Evolutionary conservation across 257 asterid genomes (phyloP), one percentile per base, ranked within the genome.

Genomic region (Solanum sejunctum): DNA sequence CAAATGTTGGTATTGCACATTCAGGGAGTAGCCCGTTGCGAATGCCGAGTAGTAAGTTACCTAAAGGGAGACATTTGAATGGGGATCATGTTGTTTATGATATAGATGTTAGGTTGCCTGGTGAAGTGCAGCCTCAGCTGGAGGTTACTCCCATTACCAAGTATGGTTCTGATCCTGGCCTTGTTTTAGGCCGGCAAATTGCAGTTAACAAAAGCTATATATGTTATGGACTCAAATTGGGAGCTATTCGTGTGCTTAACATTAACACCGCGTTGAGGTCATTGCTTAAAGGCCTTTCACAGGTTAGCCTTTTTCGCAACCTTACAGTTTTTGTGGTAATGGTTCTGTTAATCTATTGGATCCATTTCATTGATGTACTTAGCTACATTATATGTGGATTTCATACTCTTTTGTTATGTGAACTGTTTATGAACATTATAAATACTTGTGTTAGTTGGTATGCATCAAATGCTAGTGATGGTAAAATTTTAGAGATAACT

Each of bases 91-190:
- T 92, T 64, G 91, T 89, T 16, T 97, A 97, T 41, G 99, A 97
- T 83, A 88, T 97, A 5, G 93, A 95, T 92, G 94, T 87, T 67
- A 92, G 97, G 89, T 84, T 92, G 90, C 94, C 97, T 0, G 98
- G 98, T 3, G 99, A 97, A 91, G 93, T 94, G 87, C 99, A 94
- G 90, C 98, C 99, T 81, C 99, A 97, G 89, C 92, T 97, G 16
- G 99, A 97, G 94, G 99, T 97, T 73, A 95, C 98, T 55, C 99
- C 99, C 45, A 97, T 97, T 88, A 97, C 99, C 5, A 97, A 97
- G 87, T 97, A 95, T 84, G 94, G 86, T 43, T 97, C 99, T 49
- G 99, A 97, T 82, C 98, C 99, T 1, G 98, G 98, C 2, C 96
- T 97, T 77, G 97, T 93, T 54, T 71, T 97, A 83, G 99, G 99